Base-by-base conservation (phyloP, 495 filamentous ascomycete species). In the Penicillium manginii region DNA sequence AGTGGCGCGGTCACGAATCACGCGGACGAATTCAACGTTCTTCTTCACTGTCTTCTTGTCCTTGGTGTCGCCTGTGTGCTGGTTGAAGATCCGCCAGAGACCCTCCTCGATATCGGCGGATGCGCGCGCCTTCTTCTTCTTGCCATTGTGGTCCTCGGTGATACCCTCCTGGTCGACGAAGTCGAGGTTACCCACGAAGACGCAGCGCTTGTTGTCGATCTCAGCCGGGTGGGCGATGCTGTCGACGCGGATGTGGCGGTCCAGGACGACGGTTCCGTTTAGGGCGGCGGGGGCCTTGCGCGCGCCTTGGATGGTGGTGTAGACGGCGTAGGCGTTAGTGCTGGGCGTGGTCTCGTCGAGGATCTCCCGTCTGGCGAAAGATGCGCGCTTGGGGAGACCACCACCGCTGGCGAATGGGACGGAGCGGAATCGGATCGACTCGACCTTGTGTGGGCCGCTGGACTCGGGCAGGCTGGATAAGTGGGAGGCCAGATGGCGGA, bases 171-270 rank as follows among this genome's bases (percentile, higher is more conserved):
- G 88, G 63, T 96, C 92, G 2, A 97, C 90, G 63, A 98, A 98
- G 42, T 92, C 91, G 10, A 99, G 84, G 69, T 98, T 98, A 10
- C 96, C 96, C 12, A 99, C 90, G 66, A 98, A 99, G 4, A 99
- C 89, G 74, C 96, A 99, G 52, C 92, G 86, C 48, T 88, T 85
- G 67, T 96, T 83, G 65, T 96, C 93, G 22, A 86, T 83, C 23
- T 87, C 81, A 2, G 89, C 81, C 1, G 96, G 96, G 74, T 97
- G 93, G 0, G 94, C 91, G 42, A 98, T 85, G 43, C 83, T 88
- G 73, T 99, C 94, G 17, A 92, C 96, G 8, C 92, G 83, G 58
- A 99, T 74, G 74, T 99, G 96, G 11, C 96, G 87, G 63, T 91
- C 90, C 32, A 98, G 83, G 7, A 98, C 82, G 1, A 91, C 76